A percentile compares a stretch with the other conserved stretches of the same genome.
These are phyloP conservation scores for Acanthamoeba royreba DNA, from an alignment of 208 protist species.

Conservation along the genomic window DNA sequence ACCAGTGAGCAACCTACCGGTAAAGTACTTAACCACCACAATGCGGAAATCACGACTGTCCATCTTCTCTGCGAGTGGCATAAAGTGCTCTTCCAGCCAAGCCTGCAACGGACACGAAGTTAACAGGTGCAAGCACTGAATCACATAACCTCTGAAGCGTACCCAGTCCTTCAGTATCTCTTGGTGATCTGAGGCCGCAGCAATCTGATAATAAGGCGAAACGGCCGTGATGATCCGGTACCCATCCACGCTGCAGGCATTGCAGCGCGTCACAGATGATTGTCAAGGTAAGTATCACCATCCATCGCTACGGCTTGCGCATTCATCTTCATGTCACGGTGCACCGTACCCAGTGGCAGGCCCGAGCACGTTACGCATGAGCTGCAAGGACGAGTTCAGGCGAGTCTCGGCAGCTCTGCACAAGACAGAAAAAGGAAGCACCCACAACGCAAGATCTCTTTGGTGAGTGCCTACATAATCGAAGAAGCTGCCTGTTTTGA, in stretches of 20 bases:
- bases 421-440: neutral
- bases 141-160: no score
- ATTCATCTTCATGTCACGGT: neutral
- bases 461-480: no score
- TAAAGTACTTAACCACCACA: neutral
- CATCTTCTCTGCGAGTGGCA: neutral
- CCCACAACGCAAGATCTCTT: neutral
- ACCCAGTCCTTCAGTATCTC: constrained; percentile 17
- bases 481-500: neutral
- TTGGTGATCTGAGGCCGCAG: neutral
- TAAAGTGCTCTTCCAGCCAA: constrained; percentile 5
- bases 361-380: neutral
- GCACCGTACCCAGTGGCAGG: neutral
- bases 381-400: neutral
- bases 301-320: no score
- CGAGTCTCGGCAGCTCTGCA: neutral
- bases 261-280: neutral
- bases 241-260: neutral
- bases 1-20: neutral
- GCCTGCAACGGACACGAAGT: neutral
- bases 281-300: no score
- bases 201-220: neutral
- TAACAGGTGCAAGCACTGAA: no score
- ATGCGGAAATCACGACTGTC: neutral
- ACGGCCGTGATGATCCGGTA: neutral